Conservation (phyloP, 768 basidiomycete genomes). For the Lyophyllum decastes region DNA sequence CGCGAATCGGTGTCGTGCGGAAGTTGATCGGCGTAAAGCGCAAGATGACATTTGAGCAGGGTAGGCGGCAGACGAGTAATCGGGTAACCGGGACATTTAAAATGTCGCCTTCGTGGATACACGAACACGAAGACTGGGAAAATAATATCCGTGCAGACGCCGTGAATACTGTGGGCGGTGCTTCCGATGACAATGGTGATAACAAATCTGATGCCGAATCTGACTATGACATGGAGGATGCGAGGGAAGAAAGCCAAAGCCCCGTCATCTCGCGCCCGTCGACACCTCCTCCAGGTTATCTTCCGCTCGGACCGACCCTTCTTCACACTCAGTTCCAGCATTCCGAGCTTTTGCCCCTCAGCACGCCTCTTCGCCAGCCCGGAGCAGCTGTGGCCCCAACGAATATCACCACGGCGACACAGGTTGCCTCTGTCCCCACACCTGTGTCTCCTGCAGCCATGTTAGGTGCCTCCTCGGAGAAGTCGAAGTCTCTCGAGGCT, state of each 20-base stretch:
- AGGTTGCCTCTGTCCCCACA: slow-evolving; percentile 60
- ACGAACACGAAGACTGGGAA: slow-evolving; percentile 52
- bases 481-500: slow-evolving; percentile 66
- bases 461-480: slow-evolving; percentile 64
- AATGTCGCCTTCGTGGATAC: slow-evolving; percentile 43
- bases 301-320: slow-evolving; percentile 70
- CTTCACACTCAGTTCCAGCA: slow-evolving; percentile 73
- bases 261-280: slow-evolving; percentile 51
- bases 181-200: slow-evolving; percentile 28
- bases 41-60: slow-evolving; percentile 45
- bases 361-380: slow-evolving; percentile 60
- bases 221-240: slow-evolving; percentile 33
- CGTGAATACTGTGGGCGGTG: slow-evolving; percentile 2
- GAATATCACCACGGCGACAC: slow-evolving; percentile 38
- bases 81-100: slow-evolving; percentile 19
- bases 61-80: slow-evolving; percentile 22
- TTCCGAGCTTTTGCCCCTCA: slow-evolving; percentile 57
- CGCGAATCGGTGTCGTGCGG: slow-evolving; percentile 65
- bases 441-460: slow-evolving; percentile 82
- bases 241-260: slow-evolving; percentile 37
- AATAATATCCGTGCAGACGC: slow-evolving; percentile 15
- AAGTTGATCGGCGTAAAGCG: slow-evolving; percentile 74
- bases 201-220: slow-evolving; percentile 30
- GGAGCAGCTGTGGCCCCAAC: slow-evolving; percentile 51
- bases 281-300: slow-evolving; percentile 71